Evolutionary conservation across 768 basidiomycete genomes (phyloP).

Genomic region (Russula ochroleuca): DNA sequence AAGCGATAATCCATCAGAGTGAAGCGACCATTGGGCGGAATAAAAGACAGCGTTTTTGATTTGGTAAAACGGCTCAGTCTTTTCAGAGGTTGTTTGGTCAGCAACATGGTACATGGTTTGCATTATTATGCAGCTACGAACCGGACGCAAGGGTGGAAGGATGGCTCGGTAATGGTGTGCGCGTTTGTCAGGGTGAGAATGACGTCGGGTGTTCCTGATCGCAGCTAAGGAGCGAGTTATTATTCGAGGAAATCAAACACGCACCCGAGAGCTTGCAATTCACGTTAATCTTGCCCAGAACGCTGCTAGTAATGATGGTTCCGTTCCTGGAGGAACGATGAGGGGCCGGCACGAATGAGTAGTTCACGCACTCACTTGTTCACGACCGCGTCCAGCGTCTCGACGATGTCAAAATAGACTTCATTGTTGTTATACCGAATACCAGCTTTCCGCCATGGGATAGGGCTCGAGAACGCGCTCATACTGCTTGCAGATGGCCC

Average conservation of each 20-base stretch:
- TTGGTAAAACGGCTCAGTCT: constrained; percentile 74
- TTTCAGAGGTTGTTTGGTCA: constrained; percentile 32
- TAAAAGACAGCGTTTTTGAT: constrained; percentile 77
- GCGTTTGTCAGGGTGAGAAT: constrained; percentile 61
- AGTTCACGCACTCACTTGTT: constrained; percentile 53
- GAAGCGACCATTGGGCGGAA: constrained; percentile 91
- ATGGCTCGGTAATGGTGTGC: constrained; percentile 47
- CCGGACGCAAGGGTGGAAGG: constrained; percentile 94
- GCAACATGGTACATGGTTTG: background rate
- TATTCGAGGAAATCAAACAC: constrained; percentile 8
- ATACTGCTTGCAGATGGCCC: constrained; percentile 32
- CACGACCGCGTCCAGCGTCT: constrained; percentile 74
- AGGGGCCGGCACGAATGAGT: background rate
- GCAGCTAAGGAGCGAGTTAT: background rate
- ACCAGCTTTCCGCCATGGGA: constrained; percentile 89
- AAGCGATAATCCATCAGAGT: constrained; percentile 80
- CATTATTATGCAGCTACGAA: constrained; percentile 35
- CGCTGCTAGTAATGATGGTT: constrained; percentile 56
- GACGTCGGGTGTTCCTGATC: constrained; percentile 81
- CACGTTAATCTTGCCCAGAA: constrained; percentile 73
- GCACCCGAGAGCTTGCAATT: constrained; percentile 74
- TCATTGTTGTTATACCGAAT: constrained; percentile 84
- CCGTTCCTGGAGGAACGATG: constrained; percentile 51
- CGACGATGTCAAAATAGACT: constrained; percentile 86
- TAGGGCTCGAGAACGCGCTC: constrained; percentile 75